A percentile compares a stretch with the other conserved stretches of the same genome.
Evolutionary conservation across 2,329 filamentous ascomycete genomes (phyloP).

Genomic region (Colletotrichum sp.): DNA sequence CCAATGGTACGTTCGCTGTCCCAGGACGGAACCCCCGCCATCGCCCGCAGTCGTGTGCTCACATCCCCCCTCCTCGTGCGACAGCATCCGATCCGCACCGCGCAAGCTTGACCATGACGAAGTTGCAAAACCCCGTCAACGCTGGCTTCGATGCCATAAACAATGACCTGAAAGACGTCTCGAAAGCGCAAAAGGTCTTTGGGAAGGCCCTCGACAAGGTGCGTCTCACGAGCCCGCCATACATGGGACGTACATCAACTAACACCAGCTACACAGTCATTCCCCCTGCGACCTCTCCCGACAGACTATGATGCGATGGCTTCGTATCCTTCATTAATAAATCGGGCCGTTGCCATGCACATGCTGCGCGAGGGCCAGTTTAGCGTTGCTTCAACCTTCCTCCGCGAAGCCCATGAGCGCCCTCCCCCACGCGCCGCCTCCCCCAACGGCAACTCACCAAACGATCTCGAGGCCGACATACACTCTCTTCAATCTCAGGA

Average conservation of each 20-base stretch:
- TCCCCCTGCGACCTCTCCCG: conserved; percentile 66
- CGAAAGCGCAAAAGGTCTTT: conserved; percentile 83
- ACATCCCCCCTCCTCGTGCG: not conserved
- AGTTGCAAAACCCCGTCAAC: conserved; percentile 86
- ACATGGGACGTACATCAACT: not conserved
- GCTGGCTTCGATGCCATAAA: conserved; percentile 81
- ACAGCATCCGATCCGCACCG: conserved; percentile 67
- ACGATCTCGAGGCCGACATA: conserved; percentile 43
- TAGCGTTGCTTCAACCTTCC: conserved; percentile 82
- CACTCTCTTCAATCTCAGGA: conserved; percentile 66
- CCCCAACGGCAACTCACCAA: not conserved
- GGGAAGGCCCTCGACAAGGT: conserved; percentile 86
- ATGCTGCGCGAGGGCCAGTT: conserved; percentile 95
- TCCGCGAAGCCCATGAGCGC: conserved; percentile 68
- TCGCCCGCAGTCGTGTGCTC: conserved; percentile 11
- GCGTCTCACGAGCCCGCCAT: conserved; percentile 23
- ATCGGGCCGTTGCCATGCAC: conserved; percentile 92
- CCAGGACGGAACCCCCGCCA: conserved; percentile 2
- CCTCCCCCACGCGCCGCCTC: conserved; percentile 23
- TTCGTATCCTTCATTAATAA: conserved; percentile 78
- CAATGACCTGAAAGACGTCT: conserved; percentile 81
- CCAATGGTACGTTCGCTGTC: conserved; percentile 58
- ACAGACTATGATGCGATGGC: conserved; percentile 83
- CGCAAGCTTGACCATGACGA: conserved; percentile 77
- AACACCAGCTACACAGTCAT: conserved; percentile 28